Evolutionary conservation across 2,329 filamentous ascomycete genomes (phyloP).

Genomic region (Diaporthe sp.): DNA sequence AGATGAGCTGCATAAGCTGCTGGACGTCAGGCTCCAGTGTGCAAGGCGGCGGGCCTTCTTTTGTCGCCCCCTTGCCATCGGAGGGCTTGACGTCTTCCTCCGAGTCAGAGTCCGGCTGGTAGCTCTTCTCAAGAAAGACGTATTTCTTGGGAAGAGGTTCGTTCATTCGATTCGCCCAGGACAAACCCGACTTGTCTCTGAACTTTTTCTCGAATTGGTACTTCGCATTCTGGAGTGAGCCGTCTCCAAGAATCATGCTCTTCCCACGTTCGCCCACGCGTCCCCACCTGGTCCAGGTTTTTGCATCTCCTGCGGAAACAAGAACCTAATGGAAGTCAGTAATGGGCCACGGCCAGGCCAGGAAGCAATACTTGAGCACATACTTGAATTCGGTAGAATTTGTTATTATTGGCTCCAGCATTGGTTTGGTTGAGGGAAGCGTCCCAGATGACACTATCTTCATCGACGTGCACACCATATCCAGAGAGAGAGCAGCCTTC

Average conservation of each 20-base stretch:
- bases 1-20: conserved; percentile 83
- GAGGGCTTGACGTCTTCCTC: conserved; percentile 61
- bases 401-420: conserved; percentile 80
- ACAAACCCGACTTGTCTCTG: conserved; percentile 70
- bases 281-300: conserved; percentile 85
- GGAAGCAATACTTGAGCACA: conserved; percentile 50
- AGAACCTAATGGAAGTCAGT: conserved; percentile 54
- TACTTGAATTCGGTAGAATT: conserved; percentile 82
- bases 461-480: conserved; percentile 75
- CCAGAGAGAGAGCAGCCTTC: conserved; percentile 54
- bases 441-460: conserved; percentile 78
- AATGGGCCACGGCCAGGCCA: too few relatives aligned
- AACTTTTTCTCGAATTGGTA: conserved; percentile 72
- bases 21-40: conserved; percentile 73
- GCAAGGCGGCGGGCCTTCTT: conserved; percentile 60
- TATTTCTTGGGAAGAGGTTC: conserved; percentile 78
- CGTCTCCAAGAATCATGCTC: conserved; percentile 57
- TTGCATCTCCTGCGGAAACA: conserved; percentile 57
- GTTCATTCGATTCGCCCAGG: conserved; percentile 65
- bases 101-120: conserved; percentile 76
- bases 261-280: conserved; percentile 76
- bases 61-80: conserved; percentile 48
- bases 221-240: conserved; percentile 59
- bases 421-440: conserved; percentile 86
- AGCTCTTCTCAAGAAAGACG: conserved; percentile 84